Conservation (phyloP, 257 asterid genomes). For the Ehretia macrophylla region DNA sequence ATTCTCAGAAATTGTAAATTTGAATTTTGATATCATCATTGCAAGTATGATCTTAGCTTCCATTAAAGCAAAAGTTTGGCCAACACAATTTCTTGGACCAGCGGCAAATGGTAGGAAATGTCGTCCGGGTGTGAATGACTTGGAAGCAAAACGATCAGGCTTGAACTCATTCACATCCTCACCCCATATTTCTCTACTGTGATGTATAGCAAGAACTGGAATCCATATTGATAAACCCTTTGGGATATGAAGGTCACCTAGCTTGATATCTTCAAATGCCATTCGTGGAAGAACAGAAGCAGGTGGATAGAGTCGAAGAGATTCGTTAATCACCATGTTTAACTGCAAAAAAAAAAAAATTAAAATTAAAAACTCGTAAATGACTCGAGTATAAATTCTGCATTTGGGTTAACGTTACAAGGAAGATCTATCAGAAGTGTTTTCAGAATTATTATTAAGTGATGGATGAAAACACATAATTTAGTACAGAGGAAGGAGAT, state of each 20-base stretch:
- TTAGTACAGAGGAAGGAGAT: not conserved
- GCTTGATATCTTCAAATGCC: slow-evolving; percentile 83
- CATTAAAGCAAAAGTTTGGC: slow-evolving; percentile 86
- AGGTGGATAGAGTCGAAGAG: slow-evolving; percentile 81
- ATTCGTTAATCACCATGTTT: slow-evolving; percentile 82
- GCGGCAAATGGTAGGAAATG: slow-evolving; percentile 86
- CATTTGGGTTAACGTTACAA: too few species aligned
- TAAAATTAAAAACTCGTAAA: not conserved
- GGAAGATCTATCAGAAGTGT: too few species aligned
- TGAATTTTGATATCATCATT: slow-evolving; percentile 70
- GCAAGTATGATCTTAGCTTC: slow-evolving; percentile 90
- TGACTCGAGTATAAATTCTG: not conserved
- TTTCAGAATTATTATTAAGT: too few species aligned
- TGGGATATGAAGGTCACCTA: slow-evolving; percentile 77
- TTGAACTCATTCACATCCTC: slow-evolving; percentile 76
- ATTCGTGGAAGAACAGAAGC: slow-evolving; percentile 81
- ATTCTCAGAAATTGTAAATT: slow-evolving; percentile 57
- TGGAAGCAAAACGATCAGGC: slow-evolving; percentile 58
- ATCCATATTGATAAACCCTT: slow-evolving; percentile 93
- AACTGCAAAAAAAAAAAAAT: slow-evolving; percentile 34
- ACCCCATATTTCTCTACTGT: slow-evolving; percentile 78
- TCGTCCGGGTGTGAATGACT: slow-evolving; percentile 46
- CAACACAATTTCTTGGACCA: slow-evolving; percentile 87
- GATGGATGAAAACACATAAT: too few species aligned
- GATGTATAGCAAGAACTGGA: slow-evolving; percentile 87